Base-by-base conservation (phyloP, 345 rosid genomes). In the Eucalyptus erythrocorys region DNA sequence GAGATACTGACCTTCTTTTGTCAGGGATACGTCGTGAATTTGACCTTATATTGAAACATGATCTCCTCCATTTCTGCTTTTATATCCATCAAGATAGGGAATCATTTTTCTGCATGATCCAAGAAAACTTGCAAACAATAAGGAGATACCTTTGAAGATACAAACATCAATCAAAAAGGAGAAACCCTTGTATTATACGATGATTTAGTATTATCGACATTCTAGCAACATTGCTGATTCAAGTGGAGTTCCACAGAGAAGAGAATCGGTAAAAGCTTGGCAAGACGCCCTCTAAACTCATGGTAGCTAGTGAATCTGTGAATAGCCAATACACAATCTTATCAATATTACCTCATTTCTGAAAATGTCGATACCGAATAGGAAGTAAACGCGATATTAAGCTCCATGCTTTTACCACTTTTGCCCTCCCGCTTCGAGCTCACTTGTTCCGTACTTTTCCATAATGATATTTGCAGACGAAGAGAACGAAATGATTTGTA, bases 11-110 rank as follows among this genome's bases (percentile, higher is more conserved):
- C 34, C 71, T 13, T 61, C 68, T 61, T 61, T 61, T 61, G 34
- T 61, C 34, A 61, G 34, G 71, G n/a, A 61, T 61, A 61, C 0
- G 4, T 61, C 1, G 3, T 4, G 0, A 13, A 13, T 30, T 30
- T 27, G 68, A 57, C 26, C 30, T 27, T 59, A 27, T 1, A 59
- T 59, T 13, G 32, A 59, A 59, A 59, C 66, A 26, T 1, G 66
- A 27, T 59, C 66, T 59, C 59, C 59, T 51, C 13, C 64, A 59
- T 59, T 59, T 59, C 32, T 59, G 66, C 66, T 59, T 24, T 22
- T 59, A 27, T 59, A 27, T 59, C 66, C 66, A 12, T 61, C 2
- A 13, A n/a, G 32, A 30, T 61, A 30, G 71, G 30, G 71, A 30
- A 61, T 5, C 34, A 30, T 61, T n/a, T 30, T 61, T n/a, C 71